phyloP scores from a whole-genome alignment of 108 stramenopile species.

The Cyclotella sp. region DNA sequence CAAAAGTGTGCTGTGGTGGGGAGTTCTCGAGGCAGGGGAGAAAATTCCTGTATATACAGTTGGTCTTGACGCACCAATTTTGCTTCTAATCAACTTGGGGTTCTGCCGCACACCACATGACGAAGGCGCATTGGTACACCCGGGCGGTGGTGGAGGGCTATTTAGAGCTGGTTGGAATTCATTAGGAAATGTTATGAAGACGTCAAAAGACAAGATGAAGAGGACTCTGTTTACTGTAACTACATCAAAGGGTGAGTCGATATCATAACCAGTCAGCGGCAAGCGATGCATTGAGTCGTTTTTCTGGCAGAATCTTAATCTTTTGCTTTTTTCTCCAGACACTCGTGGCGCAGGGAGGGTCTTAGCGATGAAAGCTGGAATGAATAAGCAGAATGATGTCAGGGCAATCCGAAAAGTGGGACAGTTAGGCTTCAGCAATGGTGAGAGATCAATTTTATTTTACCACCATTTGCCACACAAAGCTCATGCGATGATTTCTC shows the following conservation, averaged over 20 bases:
- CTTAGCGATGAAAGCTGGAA: slow-evolving; percentile 27
- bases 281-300: not conserved
- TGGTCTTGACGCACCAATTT: slow-evolving; percentile 87
- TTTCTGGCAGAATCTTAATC: not conserved
- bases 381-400: slow-evolving; percentile 19
- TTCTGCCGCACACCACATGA: slow-evolving; percentile 90
- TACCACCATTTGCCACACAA: not conserved
- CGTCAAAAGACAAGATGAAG: slow-evolving; percentile 74
- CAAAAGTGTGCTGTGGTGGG: slow-evolving; percentile 86
- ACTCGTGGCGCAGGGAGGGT: slow-evolving; percentile 62
- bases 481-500: too few species aligned
- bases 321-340: slow-evolving; percentile 27
- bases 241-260: slow-evolving; percentile 50
- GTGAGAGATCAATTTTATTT: slow-evolving; percentile 8
- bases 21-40: slow-evolving; percentile 86
- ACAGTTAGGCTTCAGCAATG: slow-evolving; percentile 30
- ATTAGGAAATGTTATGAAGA: slow-evolving; percentile 66
- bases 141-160: slow-evolving; percentile 54
- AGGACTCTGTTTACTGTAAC: slow-evolving; percentile 70
- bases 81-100: slow-evolving; percentile 90
- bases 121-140: slow-evolving; percentile 89
- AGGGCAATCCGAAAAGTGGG: slow-evolving; percentile 6
- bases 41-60: slow-evolving; percentile 68
- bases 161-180: slow-evolving; percentile 56
- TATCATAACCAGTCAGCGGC: not conserved